Base-by-base conservation (phyloP, 139 green algal genomes). In the Chlamydomonas sp. region DNA sequence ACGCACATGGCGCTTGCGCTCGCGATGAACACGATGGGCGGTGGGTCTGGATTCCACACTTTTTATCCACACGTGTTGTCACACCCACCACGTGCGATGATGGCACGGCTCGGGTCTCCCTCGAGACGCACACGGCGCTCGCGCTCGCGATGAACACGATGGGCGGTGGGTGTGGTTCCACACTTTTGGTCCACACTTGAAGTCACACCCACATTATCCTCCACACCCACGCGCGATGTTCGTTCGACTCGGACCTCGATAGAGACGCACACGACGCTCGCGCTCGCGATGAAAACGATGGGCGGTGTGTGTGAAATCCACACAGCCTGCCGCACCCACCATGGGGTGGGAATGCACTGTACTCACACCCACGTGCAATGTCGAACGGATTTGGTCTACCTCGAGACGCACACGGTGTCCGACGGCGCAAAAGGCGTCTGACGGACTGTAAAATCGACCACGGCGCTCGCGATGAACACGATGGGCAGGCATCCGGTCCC, bases 101-200 rank as follows among this genome's bases (percentile, higher is more conserved):
- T 8, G 61, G 61, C 31, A 6, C 54, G 35, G 48, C 24, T 16
- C 54, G 61, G 43, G 97, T 97, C 77, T 90, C 78, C 3, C 80
- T 97, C 35, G 92, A 97, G 82, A 86, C 92, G 3, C 92, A 97
- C 80, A 91, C 88, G 48, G 96, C 89, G 0, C 81, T 97, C 61
- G 92, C 92, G 33, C 72, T 94, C 35, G 92, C 92, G 50, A 97
- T 97, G 92, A 97, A 97, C 84, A 79, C 80, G 34, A 82, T 97
- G 1, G 92, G 92, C 20, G 92, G n/a, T n/a, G n/a, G n/a, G n/a
- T n/a, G n/a, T n/a, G n/a, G n/a, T n/a, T n/a, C 89, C 35, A 96
- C 92, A 82, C 84, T 74, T n/a, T n/a, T 89, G 89, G 16, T 57
- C 75, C 47, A 26, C 16, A 57, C 16, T 57, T 57, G 16, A 20